Evolutionary conservation across 2,329 filamentous ascomycete species (phyloP).

Genomic region (Epichloe hybrida): DNA sequence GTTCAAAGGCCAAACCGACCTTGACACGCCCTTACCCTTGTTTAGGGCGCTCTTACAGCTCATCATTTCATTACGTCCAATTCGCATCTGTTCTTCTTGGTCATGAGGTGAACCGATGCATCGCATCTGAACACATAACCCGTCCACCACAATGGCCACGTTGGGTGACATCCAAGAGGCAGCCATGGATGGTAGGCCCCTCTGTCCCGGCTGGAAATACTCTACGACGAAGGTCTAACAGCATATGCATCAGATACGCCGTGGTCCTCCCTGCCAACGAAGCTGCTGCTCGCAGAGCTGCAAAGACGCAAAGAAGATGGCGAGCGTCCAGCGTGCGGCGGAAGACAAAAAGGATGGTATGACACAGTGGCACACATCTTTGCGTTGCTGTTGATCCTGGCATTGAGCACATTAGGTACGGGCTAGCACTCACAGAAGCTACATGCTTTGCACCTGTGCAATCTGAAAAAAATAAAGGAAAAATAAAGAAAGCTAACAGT

Average conservation of each 20-base stretch:
- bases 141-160: conserved; percentile 1
- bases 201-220: not conserved
- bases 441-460: too few relatives aligned
- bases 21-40: too few relatives aligned
- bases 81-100: not conserved
- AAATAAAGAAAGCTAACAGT: not conserved
- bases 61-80: not conserved
- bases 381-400: conserved; percentile 52
- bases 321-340: conserved; percentile 38
- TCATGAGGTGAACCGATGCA: conserved; percentile 2
- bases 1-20: too few relatives aligned
- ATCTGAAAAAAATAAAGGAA: not conserved
- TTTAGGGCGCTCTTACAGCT: not conserved
- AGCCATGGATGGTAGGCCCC: conserved; percentile 6
- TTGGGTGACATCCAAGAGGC: conserved; percentile 9
- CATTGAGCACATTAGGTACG: conserved; percentile 44
- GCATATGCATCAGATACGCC: conserved; percentile 12
- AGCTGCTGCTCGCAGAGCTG: conserved; percentile 38
- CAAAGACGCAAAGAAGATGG: conserved; percentile 29
- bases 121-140: not conserved
- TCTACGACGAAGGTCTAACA: conserved; percentile 1
- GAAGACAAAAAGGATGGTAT: conserved; percentile 40
- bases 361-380: conserved; percentile 55
- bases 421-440: not conserved
- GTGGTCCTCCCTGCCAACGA: conserved; percentile 38